These are phyloP conservation scores for Penicillium silybi DNA, from an alignment of 495 filamentous ascomycete genomes.

Conservation along the genomic window DNA sequence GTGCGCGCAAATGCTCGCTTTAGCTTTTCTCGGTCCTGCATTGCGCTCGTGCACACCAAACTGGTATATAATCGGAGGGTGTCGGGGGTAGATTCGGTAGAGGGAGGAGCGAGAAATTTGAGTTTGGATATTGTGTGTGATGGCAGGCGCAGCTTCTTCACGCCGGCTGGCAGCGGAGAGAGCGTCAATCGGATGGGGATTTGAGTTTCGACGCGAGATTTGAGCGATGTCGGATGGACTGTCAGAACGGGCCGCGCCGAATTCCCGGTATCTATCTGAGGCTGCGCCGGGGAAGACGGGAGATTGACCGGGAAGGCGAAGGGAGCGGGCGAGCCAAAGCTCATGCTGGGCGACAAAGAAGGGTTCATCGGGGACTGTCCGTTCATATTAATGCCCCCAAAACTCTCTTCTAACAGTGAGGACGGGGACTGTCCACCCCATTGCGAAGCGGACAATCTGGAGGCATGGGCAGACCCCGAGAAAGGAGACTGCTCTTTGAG, in stretches of 20 bases:
- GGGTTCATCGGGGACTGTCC: slow-evolving; percentile 34
- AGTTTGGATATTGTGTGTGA: slow-evolving; percentile 86
- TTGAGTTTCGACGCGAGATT: slow-evolving; percentile 93
- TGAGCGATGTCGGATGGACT: slow-evolving; percentile 64
- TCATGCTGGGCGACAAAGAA: slow-evolving; percentile 30
- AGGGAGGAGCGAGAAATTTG: slow-evolving; percentile 72
- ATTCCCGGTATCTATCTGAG: slow-evolving; percentile 19
- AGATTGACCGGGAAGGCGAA: slow-evolving; percentile 35
- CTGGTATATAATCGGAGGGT: slow-evolving; percentile 76
- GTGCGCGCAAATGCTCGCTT: slow-evolving; percentile 67
- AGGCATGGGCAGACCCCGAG: slow-evolving; percentile 35
- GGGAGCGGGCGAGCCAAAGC: slow-evolving; percentile 27
- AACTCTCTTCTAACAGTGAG: slow-evolving; percentile 45
- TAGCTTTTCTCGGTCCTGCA: slow-evolving; percentile 63
- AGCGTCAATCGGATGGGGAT: slow-evolving; percentile 78
- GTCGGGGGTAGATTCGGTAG: slow-evolving; percentile 56
- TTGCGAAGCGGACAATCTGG: slow-evolving; percentile 43
- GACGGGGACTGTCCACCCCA: slow-evolving; percentile 53
- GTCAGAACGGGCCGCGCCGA: slow-evolving; percentile 40
- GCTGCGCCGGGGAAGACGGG: slow-evolving; percentile 31
- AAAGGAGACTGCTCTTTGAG: slow-evolving; percentile 50
- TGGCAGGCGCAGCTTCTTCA: slow-evolving; percentile 78
- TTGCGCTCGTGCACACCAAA: slow-evolving; percentile 90
- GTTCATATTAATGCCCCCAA: slow-evolving; percentile 43
- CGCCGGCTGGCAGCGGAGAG: slow-evolving; percentile 63